These are phyloP conservation scores for Inonotus hispidus DNA, from an alignment of 1,284 basidiomycete genomes.

Conservation along the genomic window DNA sequence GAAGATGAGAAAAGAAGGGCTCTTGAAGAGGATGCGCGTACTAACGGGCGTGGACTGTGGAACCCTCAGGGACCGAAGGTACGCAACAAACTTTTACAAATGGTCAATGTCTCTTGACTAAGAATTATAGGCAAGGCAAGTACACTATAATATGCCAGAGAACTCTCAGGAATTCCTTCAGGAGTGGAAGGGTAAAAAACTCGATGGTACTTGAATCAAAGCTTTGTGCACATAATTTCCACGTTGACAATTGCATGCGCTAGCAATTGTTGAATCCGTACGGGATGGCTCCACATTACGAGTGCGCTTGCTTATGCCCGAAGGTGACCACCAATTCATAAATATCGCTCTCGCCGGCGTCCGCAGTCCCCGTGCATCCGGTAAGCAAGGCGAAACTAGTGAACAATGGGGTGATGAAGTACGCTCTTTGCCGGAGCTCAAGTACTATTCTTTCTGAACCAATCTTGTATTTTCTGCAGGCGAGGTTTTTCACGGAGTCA, in stretches of 20 bases:
- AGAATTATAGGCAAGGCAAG: constrained; percentile 53
- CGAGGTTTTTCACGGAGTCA: constrained; percentile 92
- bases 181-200: constrained; percentile 85
- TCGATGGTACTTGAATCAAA: constrained; percentile 64
- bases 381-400: constrained; percentile 69
- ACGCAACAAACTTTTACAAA: constrained; percentile 21
- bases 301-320: constrained; percentile 82
- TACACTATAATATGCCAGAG: constrained; percentile 84
- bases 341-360: constrained; percentile 86
- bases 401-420: constrained; percentile 87
- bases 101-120: constrained; percentile 17
- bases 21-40: constrained; percentile 75
- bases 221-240: background rate
- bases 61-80: constrained; percentile 79
- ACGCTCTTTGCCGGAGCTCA: constrained; percentile 24
- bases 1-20: constrained; percentile 74
- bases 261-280: constrained; percentile 91
- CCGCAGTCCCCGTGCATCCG: constrained; percentile 68
- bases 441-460: background rate
- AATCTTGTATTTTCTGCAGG: constrained; percentile 44
- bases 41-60: constrained; percentile 81
- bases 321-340: constrained; percentile 82
- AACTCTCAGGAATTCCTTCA: constrained; percentile 87
- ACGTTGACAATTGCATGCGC: constrained; percentile 7
- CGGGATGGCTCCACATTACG: constrained; percentile 91